These are phyloP conservation scores for Aspergillus viridinutans DNA, from an alignment of 2,329 filamentous ascomycete genomes.

Conservation along the genomic window DNA sequence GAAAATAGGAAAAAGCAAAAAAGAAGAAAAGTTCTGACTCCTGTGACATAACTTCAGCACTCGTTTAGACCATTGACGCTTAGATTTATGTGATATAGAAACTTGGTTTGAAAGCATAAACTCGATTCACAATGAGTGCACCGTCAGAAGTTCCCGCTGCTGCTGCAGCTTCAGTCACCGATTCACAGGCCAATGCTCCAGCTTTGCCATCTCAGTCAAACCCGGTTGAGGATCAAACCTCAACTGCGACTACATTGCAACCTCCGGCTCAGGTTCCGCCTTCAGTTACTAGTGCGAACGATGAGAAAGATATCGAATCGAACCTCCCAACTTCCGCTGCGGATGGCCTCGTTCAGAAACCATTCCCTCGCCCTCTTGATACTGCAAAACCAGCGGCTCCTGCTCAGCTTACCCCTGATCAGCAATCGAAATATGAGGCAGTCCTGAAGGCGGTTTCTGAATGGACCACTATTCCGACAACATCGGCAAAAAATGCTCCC, in stretches of 20 bases:
- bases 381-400: slow-evolving; percentile 55
- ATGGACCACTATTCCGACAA: slow-evolving; percentile 68
- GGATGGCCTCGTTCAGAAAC: slow-evolving; percentile 49
- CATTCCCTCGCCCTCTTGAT: slow-evolving; percentile 56
- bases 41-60: not conserved
- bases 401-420: slow-evolving; percentile 65
- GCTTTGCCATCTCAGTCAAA: not conserved
- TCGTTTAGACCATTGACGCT: not conserved
- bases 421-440: slow-evolving; percentile 74
- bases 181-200: slow-evolving; percentile 7
- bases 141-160: slow-evolving; percentile 7
- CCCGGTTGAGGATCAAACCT: not conserved
- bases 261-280: slow-evolving; percentile 4
- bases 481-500: slow-evolving; percentile 54
- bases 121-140: slow-evolving; percentile 11
- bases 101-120: not conserved
- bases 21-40: not conserved
- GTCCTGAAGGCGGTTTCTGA: slow-evolving; percentile 66
- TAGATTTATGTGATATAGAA: not conserved
- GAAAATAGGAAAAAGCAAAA: not conserved
- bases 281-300: slow-evolving; percentile 5
- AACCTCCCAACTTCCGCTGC: slow-evolving; percentile 35
- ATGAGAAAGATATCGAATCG: slow-evolving; percentile 17
- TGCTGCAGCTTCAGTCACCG: not conserved
- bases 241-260: slow-evolving; percentile 1